phyloP scores from a whole-genome alignment of 1,139 yeast species.

The Zygosaccharomyces pseudobailii region DNA sequence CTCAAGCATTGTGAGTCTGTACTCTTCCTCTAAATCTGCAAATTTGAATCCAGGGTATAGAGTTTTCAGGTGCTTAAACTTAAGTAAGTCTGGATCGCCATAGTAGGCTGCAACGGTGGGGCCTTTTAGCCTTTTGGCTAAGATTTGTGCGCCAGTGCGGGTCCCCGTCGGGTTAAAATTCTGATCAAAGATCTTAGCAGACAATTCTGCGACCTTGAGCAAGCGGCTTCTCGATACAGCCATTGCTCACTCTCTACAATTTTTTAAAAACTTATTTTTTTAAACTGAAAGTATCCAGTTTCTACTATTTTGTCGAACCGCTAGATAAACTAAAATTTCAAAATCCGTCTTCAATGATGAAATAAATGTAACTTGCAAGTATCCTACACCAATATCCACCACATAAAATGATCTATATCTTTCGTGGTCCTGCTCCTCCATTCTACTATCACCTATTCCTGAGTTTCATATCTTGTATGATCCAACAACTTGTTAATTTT shows the following conservation, averaged over 20 bases:
- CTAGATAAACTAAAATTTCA: background rate
- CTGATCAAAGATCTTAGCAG: constrained; percentile 57
- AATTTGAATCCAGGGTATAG: constrained; percentile 56
- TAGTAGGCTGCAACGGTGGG: constrained; percentile 68
- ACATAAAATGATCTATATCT: no score
- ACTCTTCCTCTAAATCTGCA: constrained; percentile 69
- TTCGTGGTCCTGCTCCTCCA: no score
- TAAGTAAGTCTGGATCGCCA: constrained; percentile 68
- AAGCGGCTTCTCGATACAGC: constrained; percentile 43
- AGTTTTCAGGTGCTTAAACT: constrained; percentile 53
- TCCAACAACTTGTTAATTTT: no score
- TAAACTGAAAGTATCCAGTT: background rate
- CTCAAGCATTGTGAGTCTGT: constrained; percentile 59
- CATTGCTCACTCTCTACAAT: constrained; percentile 13
- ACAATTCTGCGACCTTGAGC: constrained; percentile 50
- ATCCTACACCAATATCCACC: no score
- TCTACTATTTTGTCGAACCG: background rate
- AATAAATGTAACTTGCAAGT: background rate
- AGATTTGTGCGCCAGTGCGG: constrained; percentile 74
- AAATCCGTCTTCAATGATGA: background rate
- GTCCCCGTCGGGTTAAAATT: constrained; percentile 62
- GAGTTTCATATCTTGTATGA: no score
- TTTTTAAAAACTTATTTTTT: no score
- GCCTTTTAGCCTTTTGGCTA: constrained; percentile 72
- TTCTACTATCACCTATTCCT: no score